These are phyloP conservation scores for Canariomyces notabilis DNA, from an alignment of 2,329 filamentous ascomycete genomes.

Conservation along the genomic window DNA sequence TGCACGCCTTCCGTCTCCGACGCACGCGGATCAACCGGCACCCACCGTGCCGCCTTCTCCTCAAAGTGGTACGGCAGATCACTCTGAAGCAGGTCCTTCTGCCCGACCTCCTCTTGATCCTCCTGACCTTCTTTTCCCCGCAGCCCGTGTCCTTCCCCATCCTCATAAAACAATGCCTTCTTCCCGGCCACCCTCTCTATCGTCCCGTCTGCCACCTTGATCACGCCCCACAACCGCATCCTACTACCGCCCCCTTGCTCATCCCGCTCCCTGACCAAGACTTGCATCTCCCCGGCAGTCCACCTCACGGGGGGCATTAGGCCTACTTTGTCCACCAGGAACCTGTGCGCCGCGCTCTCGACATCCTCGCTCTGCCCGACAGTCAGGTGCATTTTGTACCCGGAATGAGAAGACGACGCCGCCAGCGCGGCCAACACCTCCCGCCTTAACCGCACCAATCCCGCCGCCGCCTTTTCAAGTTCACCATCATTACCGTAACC, in stretches of 20 bases:
- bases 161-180: conserved; percentile 22
- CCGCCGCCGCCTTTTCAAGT: conserved; percentile 5
- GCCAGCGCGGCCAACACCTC: conserved; percentile 35
- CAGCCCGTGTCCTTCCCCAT: background rate
- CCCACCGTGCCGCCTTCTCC: conserved; percentile 20
- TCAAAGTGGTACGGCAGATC: conserved; percentile 19
- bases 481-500: background rate
- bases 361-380: conserved; percentile 53
- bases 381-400: conserved; percentile 51
- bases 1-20: background rate
- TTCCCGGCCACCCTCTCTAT: conserved; percentile 23
- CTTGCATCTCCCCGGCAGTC: conserved; percentile 42
- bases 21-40: conserved; percentile 6
- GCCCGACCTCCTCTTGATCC: background rate
- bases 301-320: conserved; percentile 46
- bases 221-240: conserved; percentile 55
- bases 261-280: conserved; percentile 47
- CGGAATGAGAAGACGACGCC: no score
- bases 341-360: conserved; percentile 41
- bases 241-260: conserved; percentile 29
- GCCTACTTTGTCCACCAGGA: conserved; percentile 47
- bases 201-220: conserved; percentile 32
- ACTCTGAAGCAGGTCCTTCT: conserved; percentile 16
- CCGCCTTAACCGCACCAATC: conserved; percentile 32
- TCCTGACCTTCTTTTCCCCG: conserved; percentile 1